Evolutionary conservation across 257 asterid genomes (phyloP).

Genomic region (Fraxinus anomala): DNA sequence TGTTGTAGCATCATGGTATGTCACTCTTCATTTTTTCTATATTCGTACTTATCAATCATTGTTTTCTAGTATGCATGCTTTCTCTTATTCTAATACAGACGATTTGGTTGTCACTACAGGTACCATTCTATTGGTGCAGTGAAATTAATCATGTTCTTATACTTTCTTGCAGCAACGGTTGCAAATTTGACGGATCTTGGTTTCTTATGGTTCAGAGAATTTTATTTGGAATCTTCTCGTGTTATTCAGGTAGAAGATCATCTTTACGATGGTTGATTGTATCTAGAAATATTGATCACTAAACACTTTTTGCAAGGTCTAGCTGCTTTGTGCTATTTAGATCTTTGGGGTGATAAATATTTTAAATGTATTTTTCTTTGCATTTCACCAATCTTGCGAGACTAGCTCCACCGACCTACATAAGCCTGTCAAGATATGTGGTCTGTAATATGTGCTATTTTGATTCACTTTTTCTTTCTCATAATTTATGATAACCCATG

Average conservation of each 20-base stretch:
- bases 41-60: background rate
- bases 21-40: background rate
- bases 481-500: conserved; percentile 11
- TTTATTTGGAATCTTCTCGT: conserved; percentile 97
- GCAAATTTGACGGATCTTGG: conserved; percentile 89
- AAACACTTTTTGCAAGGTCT: background rate
- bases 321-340: conserved; percentile 18
- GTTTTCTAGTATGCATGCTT: conserved; percentile 19
- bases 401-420: background rate
- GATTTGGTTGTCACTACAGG: conserved; percentile 3
- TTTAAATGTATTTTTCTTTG: background rate
- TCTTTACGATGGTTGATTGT: conserved; percentile 2
- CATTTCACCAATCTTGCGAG: background rate
- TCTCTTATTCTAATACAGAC: background rate
- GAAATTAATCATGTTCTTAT: conserved; percentile 35
- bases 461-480: conserved; percentile 19
- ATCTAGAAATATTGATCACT: background rate
- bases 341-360: conserved; percentile 11
- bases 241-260: conserved; percentile 82
- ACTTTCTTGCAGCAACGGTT: conserved; percentile 74
- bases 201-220: conserved; percentile 97
- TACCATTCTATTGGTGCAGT: conserved; percentile 20
- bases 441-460: background rate
- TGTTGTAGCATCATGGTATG: background rate
- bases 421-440: background rate